Percentiles rank a stretch among this genome's conserved stretches.
These are phyloP conservation scores for Nigrospora sphaerica DNA, from an alignment of 2,329 filamentous ascomycete species.

Conservation along the genomic window DNA sequence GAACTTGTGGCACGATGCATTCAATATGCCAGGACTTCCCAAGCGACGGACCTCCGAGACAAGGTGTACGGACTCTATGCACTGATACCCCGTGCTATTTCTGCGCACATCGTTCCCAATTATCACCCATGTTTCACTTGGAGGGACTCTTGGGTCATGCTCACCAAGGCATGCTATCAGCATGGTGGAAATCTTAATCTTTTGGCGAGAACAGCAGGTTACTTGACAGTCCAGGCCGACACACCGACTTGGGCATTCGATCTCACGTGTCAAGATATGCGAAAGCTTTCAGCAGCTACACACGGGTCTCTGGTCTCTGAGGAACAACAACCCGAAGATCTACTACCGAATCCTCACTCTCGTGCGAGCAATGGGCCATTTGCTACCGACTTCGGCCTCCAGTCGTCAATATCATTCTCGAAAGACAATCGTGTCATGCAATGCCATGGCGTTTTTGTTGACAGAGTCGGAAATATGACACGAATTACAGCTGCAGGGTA, in stretches of 20 bases:
- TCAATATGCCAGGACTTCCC: not conserved
- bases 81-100: not conserved
- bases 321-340: no score
- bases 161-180: not conserved
- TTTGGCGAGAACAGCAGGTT: not conserved
- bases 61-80: not conserved
- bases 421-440: not conserved
- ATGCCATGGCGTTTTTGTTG: not conserved
- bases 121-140: not conserved
- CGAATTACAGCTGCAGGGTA: not conserved
- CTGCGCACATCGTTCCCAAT: not conserved
- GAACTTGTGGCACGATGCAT: no score
- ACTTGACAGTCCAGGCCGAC: not conserved
- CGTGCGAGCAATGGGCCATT: not conserved
- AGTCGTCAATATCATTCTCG: not conserved
- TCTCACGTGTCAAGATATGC: no score
- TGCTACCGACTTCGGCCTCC: not conserved
- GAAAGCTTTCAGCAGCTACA: no score
- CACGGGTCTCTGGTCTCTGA: no score
- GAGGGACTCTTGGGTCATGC: not conserved
- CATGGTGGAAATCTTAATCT: not conserved
- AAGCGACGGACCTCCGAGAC: not conserved
- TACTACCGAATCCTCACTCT: no score
- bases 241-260: not conserved
- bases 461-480: not conserved